Evolutionary conservation across 805 yeast species (phyloP), one percentile per base, ranked within the genome.

Genomic region (Henningerozyma blattae): DNA sequence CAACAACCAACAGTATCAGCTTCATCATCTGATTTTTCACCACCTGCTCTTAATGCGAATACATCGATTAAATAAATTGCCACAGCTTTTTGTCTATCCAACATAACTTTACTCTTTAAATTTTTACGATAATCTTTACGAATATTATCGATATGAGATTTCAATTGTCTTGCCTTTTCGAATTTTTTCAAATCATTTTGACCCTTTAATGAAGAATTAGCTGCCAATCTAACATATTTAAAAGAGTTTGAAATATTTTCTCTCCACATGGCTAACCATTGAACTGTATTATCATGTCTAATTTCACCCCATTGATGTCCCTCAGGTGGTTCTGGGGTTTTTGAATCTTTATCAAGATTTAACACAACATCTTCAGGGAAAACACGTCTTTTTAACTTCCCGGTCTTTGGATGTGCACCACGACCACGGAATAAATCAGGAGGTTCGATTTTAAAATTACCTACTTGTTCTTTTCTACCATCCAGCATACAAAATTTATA

Each of bases 1-100:
- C 97, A 89, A 59, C 97, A 89, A 30, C 97, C 97, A 30, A 89
- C 97, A 1, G 97, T 89, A 54, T 89, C 97, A 3, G 97, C 97
- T 54, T 87, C 96, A 45, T 89, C 97, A 3, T 89, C 97, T 9
- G 89, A 80, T 56, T 89, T 89, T 58, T 89, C 96, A 47, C 96
- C 95, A 54, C 96, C 96, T 1, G 96, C 96, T 78, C 97, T 82
- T 43, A 89, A 68, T 0, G 97, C 97, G 50, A 89, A 77, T 3
- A 79, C 75, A 62, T 89, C 97, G 50, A 89, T 87, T 31, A 89
- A 67, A 57, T 89, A 89, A 31, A 89, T 84, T 3, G 95, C 95
- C 1, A 91, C 84, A 5, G 96, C 96, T 48, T 86, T 72, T 60
- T 89, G 97, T 42, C 97, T 70, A 35, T 81, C 84, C 33, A 74